Conservation (phyloP, 1,284 basidiomycete species). For the Ganoderma leucocontextum region DNA sequence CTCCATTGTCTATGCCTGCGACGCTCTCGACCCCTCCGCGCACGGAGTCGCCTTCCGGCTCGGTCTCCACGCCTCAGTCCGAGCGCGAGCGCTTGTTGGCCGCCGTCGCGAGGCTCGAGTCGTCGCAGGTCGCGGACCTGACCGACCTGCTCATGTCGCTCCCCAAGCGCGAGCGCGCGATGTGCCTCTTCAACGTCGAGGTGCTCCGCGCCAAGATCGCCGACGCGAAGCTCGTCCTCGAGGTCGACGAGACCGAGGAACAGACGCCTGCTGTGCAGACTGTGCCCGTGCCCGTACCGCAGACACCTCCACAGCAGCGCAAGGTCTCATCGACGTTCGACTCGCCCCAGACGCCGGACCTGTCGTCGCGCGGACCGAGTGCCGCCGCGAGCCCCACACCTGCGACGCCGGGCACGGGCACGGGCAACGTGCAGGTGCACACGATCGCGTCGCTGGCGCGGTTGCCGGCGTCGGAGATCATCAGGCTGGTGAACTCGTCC, state of each 20-base stretch:
- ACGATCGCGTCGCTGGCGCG: slow-evolving; percentile 65
- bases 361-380: slow-evolving; percentile 76
- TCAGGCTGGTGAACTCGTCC: slow-evolving; percentile 64
- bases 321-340: slow-evolving; percentile 55
- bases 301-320: slow-evolving; percentile 66
- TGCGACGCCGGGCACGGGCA: slow-evolving; percentile 40
- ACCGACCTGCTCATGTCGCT: slow-evolving; percentile 85
- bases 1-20: slow-evolving; percentile 77
- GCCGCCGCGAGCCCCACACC: slow-evolving; percentile 75
- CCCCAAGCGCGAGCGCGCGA: slow-evolving; percentile 86
- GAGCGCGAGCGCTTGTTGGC: slow-evolving; percentile 80
- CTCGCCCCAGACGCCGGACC: slow-evolving; percentile 74
- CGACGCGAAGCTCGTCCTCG: slow-evolving; percentile 84
- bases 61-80: slow-evolving; percentile 66
- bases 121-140: slow-evolving; percentile 63
- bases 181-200: slow-evolving; percentile 90
- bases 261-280: slow-evolving; percentile 40
- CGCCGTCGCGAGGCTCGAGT: slow-evolving; percentile 72
- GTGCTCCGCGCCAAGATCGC: slow-evolving; percentile 80
- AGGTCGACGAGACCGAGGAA: slow-evolving; percentile 69
- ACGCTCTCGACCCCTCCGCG: slow-evolving; percentile 80
- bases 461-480: slow-evolving; percentile 75
- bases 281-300: slow-evolving; percentile 54
- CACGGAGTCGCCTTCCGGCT: slow-evolving; percentile 82
- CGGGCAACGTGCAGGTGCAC: slow-evolving; percentile 29